Conservation (phyloP, 306 rosid species). For the Quercus cerris region DNA sequence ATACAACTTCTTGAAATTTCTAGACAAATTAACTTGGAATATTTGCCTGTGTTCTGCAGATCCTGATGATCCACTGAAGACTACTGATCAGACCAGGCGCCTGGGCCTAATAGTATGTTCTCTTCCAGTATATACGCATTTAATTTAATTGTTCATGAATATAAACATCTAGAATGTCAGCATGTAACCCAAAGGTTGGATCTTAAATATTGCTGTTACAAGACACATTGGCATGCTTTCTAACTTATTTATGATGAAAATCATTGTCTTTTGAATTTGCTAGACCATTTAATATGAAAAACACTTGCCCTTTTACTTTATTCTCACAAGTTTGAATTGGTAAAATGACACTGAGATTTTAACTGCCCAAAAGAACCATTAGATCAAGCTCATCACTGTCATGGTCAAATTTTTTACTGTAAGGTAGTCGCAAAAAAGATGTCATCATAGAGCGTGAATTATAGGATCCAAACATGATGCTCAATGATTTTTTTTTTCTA, state of each 20-base stretch:
- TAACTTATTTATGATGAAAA: not conserved
- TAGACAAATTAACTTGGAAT: not conserved
- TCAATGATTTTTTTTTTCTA: not conserved
- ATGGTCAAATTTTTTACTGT: not conserved
- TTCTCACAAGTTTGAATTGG: not conserved
- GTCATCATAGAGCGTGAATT: not conserved
- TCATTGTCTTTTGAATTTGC: not conserved
- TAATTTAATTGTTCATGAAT: conserved; percentile 1
- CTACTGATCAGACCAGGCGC: conserved; percentile 74
- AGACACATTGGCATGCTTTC: not conserved
- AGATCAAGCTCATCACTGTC: not conserved
- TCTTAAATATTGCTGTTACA: not conserved
- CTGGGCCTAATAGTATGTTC: conserved; percentile 69
- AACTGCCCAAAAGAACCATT: not conserved
- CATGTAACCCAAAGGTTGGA: not conserved
- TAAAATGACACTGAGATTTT: not conserved
- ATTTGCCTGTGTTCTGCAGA: conserved; percentile 35
- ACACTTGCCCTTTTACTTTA: not conserved
- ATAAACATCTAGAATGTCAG: not conserved
- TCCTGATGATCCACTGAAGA: conserved; percentile 73
- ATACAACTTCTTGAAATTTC: not conserved
- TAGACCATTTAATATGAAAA: not conserved
- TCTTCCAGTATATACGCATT: not conserved
- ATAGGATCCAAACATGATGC: not conserved
- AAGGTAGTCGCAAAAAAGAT: not conserved